phyloP scores from a whole-genome alignment of 2,329 filamentous ascomycete genomes.

The Orbilia brochopaga region DNA sequence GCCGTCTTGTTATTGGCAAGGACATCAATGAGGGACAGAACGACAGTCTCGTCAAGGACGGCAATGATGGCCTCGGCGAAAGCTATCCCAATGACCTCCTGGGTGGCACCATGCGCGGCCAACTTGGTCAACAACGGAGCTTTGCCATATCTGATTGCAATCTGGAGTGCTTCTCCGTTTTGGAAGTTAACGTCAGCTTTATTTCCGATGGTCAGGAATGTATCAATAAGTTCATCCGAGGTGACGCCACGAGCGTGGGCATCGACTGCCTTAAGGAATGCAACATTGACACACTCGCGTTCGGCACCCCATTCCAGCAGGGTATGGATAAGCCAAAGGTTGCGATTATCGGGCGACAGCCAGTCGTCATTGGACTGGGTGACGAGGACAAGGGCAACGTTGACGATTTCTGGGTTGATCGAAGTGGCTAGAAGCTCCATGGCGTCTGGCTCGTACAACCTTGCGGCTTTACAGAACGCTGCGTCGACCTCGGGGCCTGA shows the following conservation, averaged over 20 bases:
- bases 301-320: constrained; percentile 19
- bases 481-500: constrained; percentile 16
- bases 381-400: constrained; percentile 21
- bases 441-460: constrained; percentile 17
- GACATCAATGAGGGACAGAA: constrained; percentile 14
- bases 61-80: constrained; percentile 15
- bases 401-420: constrained; percentile 11
- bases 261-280: constrained; percentile 20
- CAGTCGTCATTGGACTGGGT: constrained; percentile 18
- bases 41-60: constrained; percentile 8
- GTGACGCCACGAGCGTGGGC: constrained; percentile 5
- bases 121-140: constrained; percentile 8
- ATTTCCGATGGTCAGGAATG: constrained; percentile 10
- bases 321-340: constrained; percentile 19
- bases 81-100: constrained; percentile 12
- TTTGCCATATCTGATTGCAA: constrained; percentile 19
- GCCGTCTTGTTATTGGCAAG: constrained; percentile 5
- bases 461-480: constrained; percentile 14
- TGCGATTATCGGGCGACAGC: constrained; percentile 7
- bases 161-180: constrained; percentile 18
- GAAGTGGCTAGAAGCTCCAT: constrained; percentile 23
- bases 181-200: constrained; percentile 24
- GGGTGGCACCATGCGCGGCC: constrained; percentile 2
- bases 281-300: constrained; percentile 11
- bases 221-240: constrained; percentile 18